Percentiles rank a stretch among this genome's conserved stretches.
phyloP scores from a whole-genome alignment of 2,329 filamentous ascomycete genomes.

The Thelonectria rubi region DNA sequence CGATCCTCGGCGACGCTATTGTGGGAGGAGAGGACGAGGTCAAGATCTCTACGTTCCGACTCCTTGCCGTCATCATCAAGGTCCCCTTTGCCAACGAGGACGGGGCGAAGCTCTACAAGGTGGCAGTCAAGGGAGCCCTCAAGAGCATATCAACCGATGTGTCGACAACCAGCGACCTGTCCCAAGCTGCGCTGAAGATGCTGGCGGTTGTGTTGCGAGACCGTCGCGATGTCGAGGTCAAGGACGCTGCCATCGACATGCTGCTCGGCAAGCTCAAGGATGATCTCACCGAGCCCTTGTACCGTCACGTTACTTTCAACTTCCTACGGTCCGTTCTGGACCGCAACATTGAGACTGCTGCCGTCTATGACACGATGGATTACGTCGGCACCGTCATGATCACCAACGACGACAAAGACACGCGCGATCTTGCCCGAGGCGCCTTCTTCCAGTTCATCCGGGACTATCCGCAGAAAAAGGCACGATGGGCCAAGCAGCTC shows the following conservation, averaged over 20 bases:
- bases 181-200: slow-evolving; percentile 89
- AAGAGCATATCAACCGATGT: slow-evolving; percentile 80
- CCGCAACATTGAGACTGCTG: slow-evolving; percentile 83
- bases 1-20: slow-evolving; percentile 87
- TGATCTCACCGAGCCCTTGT: slow-evolving; percentile 90
- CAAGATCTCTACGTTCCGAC: slow-evolving; percentile 84
- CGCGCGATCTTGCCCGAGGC: slow-evolving; percentile 85
- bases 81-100: slow-evolving; percentile 81
- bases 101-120: slow-evolving; percentile 69
- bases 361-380: slow-evolving; percentile 91
- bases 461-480: slow-evolving; percentile 93
- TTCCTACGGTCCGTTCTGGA: slow-evolving; percentile 90
- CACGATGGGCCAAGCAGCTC: slow-evolving; percentile 87
- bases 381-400: slow-evolving; percentile 93
- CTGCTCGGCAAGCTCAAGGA: slow-evolving; percentile 83
- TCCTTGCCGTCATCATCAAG: slow-evolving; percentile 86
- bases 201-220: slow-evolving; percentile 87
- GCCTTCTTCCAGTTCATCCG: slow-evolving; percentile 94
- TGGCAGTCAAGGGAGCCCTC: slow-evolving; percentile 86
- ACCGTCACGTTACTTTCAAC: slow-evolving; percentile 92
- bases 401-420: slow-evolving; percentile 89
- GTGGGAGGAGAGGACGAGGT: slow-evolving; percentile 90
- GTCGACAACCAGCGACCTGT: slow-evolving; percentile 82
- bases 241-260: slow-evolving; percentile 83
- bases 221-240: slow-evolving; percentile 76